These are phyloP conservation scores for Naganishia liquefaciens DNA, from an alignment of 1,284 basidiomycete species.

Conservation along the genomic window DNA sequence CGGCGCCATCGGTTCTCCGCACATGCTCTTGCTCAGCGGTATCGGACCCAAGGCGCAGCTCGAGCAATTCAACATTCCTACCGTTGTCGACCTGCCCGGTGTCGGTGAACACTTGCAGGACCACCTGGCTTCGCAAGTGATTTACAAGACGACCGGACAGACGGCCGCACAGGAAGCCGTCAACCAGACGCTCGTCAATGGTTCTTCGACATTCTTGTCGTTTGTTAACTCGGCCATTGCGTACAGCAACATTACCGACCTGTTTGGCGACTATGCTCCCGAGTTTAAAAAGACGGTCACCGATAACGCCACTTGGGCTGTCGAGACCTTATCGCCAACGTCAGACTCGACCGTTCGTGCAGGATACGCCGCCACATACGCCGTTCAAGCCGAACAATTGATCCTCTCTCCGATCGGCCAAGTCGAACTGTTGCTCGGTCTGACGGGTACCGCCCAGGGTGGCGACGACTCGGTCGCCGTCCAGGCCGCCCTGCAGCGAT, in stretches of 20 bases:
- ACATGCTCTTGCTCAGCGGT: slow-evolving; percentile 70
- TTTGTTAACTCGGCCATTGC: slow-evolving; percentile 69
- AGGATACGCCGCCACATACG: slow-evolving; percentile 67
- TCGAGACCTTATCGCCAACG: slow-evolving; percentile 58
- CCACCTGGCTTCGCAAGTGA: slow-evolving; percentile 61
- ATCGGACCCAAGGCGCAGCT: slow-evolving; percentile 67
- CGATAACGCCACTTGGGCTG: slow-evolving; percentile 49
- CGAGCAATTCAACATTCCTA: slow-evolving; percentile 58
- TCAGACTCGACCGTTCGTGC: slow-evolving; percentile 59
- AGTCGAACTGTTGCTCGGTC: slow-evolving; percentile 65
- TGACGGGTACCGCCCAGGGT: slow-evolving; percentile 57
- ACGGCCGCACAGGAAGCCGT: slow-evolving; percentile 55
- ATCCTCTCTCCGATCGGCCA: slow-evolving; percentile 58
- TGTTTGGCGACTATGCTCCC: slow-evolving; percentile 55
- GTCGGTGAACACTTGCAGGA: slow-evolving; percentile 77
- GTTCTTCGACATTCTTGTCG: slow-evolving; percentile 58
- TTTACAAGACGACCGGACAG: slow-evolving; percentile 57
- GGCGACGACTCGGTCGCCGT: slow-evolving; percentile 58
- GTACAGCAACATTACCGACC: slow-evolving; percentile 63
- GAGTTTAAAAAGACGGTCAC: slow-evolving; percentile 52
- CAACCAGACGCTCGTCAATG: slow-evolving; percentile 38
- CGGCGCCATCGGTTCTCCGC: slow-evolving; percentile 66
- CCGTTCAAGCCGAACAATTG: slow-evolving; percentile 58
- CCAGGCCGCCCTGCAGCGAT: slow-evolving; percentile 58
- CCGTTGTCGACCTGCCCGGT: slow-evolving; percentile 59